phyloP scores from a whole-genome alignment of 2,329 filamentous ascomycete genomes.

The Cordyceps farinosa region DNA sequence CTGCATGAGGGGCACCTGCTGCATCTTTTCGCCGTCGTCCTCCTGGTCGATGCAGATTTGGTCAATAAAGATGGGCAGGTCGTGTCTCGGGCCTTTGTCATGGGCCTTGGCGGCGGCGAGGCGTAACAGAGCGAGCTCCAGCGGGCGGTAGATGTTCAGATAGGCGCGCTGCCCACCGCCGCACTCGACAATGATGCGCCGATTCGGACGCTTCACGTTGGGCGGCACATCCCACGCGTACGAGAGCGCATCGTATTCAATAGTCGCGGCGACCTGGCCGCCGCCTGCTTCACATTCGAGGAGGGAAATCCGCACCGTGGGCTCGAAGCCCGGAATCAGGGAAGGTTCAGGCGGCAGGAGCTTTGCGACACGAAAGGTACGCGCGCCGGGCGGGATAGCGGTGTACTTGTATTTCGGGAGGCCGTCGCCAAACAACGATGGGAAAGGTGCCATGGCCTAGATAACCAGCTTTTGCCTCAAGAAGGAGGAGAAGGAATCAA shows the following conservation, averaged over 20 bases:
- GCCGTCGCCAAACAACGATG: constrained; percentile 2
- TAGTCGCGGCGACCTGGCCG: background rate
- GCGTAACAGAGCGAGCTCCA: constrained; percentile 29
- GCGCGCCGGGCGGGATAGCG: constrained; percentile 9
- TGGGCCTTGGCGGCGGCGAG: constrained; percentile 16
- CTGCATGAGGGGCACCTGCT: constrained; percentile 30
- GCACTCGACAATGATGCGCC: constrained; percentile 28
- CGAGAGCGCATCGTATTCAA: constrained; percentile 30
- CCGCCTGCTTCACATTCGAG: constrained; percentile 22
- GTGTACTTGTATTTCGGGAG: constrained; percentile 17
- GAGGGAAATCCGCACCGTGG: constrained; percentile 28
- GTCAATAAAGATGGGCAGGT: constrained; percentile 29
- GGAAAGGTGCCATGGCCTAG: background rate
- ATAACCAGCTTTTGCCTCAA: background rate
- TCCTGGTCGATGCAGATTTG: constrained; percentile 33
- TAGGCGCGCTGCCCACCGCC: constrained; percentile 7
- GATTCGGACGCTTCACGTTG: constrained; percentile 18
- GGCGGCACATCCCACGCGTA: constrained; percentile 29
- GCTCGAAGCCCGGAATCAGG: constrained; percentile 21
- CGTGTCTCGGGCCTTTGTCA: background rate
- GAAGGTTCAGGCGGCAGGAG: constrained; percentile 24
- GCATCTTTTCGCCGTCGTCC: constrained; percentile 24
- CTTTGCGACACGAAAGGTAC: constrained; percentile 26
- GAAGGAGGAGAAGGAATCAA: background rate
- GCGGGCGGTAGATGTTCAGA: constrained; percentile 27